These are phyloP conservation scores for Jacaranda mimosifolia DNA, from an alignment of 257 asterid species.

Conservation along the genomic window DNA sequence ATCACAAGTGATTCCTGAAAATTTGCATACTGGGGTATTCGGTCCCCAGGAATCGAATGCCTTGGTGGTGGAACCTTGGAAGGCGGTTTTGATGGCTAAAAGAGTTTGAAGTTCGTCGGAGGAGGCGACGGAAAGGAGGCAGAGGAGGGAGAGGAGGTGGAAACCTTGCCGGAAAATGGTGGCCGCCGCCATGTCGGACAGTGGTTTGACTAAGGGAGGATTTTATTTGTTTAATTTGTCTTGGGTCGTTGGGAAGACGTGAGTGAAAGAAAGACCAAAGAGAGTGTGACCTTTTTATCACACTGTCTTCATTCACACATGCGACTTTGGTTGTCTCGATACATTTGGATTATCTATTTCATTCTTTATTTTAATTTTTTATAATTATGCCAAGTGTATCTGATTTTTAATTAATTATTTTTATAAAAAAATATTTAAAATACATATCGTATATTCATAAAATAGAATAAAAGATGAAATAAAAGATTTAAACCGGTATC, in stretches of 20 bases:
- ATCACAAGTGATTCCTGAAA: constrained; percentile 72
- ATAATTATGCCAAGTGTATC: no score
- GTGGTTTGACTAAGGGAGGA: constrained; percentile 21
- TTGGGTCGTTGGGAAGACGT: constrained; percentile 21
- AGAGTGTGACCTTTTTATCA: constrained; percentile 42
- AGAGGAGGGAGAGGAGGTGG: constrained; percentile 44
- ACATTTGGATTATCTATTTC: no score
- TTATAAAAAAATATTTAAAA: no score
- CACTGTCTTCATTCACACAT: constrained; percentile 26
- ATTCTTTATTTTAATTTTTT: no score
- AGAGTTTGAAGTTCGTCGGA: constrained; percentile 75
- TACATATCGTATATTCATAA: no score
- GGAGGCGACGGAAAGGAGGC: constrained; percentile 47
- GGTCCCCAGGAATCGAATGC: constrained; percentile 72
- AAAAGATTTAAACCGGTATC: no score
- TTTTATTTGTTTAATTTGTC: not conserved
- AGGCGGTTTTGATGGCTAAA: constrained; percentile 60
- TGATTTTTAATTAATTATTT: no score
- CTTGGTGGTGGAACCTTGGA: constrained; percentile 46
- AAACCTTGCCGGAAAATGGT: constrained; percentile 35
- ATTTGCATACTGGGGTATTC: constrained; percentile 44
- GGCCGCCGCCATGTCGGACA: constrained; percentile 52
- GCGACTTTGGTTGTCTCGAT: not conserved
- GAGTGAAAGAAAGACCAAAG: constrained; percentile 39
- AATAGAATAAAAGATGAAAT: no score